Base-by-base conservation (phyloP, 1,284 basidiomycete species). In the Hemileccinum hortonii region DNA sequence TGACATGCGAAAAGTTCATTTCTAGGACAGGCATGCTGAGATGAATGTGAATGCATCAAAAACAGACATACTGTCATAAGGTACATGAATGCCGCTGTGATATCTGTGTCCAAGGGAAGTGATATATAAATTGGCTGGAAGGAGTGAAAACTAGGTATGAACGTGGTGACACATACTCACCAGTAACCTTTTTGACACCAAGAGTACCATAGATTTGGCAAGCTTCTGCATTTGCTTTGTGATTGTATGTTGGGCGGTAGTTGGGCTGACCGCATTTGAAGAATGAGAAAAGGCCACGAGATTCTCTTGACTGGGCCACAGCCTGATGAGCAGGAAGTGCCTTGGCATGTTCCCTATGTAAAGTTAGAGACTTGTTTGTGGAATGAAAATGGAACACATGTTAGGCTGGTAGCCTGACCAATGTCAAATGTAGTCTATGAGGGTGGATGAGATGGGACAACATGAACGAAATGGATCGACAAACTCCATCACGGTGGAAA, bases 1-100 rank as follows among this genome's bases (percentile, higher is more conserved):
- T 93, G 53, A 98, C 87, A 73, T 99, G 96, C 2, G 92, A 93
- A 32, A 98, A 79, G 67, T 99, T 98, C 93, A 99, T 97, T 57
- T 88, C 91, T 96, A 59, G 8, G 14, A 43, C 7, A 15, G 3
- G 18, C 32, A 11, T n/a, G 32, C 50, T 4, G 50, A 29, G 29
- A 45, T 19, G 39, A 18, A 16, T 14, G 32, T 33, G 32, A 33
- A 29, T 29, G 29, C 14, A 33, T 5, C 32, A 33, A 38, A 21
- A 37, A n/a, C 16, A 18, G 38, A 75, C 83, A 60, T 61, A 94
- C 92, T 69, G 8, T 71, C 78, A 64, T 98, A 94, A 58, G 92
- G 89, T 3, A 94, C 92, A 67, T 98, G 94, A 56, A 92, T 82
- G 57, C 80, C 79, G 63, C 89, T 93, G 48, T 86, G 78, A 66